Percentiles rank a stretch among this genome's conserved stretches.
Evolutionary conservation across 148 eudicot species (phyloP).

Genomic region (Chenopodium quinoa): DNA sequence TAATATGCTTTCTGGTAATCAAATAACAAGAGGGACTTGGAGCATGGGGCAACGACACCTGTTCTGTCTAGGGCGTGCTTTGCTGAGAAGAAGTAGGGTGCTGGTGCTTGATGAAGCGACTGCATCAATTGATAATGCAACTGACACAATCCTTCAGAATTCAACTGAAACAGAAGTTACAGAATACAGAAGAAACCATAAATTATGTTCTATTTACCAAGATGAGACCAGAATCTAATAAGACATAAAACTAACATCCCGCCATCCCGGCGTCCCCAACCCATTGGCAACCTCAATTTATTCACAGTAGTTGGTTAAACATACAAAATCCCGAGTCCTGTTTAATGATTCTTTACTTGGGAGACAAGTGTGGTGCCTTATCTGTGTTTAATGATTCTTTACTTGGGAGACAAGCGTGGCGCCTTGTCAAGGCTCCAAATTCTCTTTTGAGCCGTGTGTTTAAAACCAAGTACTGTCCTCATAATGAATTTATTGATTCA

Average conservation of each 20-base stretch:
- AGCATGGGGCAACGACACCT: constrained; percentile 91
- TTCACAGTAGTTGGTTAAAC: too few relatives aligned
- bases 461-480: background rate
- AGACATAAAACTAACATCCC: too few relatives aligned
- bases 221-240: background rate
- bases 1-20: too few relatives aligned
- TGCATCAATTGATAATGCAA: constrained; percentile 49
- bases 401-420: too few relatives aligned
- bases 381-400: too few relatives aligned
- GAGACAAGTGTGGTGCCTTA: too few relatives aligned
- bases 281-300: too few relatives aligned
- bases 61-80: constrained; percentile 76
- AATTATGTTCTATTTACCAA: background rate
- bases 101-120: constrained; percentile 89
- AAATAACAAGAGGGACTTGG: constrained; percentile 30
- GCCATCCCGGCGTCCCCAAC: too few relatives aligned
- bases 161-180: background rate
- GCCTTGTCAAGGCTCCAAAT: too few relatives aligned
- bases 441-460: background rate
- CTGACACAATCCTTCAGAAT: constrained; percentile 43
- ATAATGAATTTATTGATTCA: background rate
- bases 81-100: constrained; percentile 68
- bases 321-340: too few relatives aligned
- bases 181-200: background rate
- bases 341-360: too few relatives aligned